Evolutionary conservation across 768 basidiomycete genomes (phyloP), one percentile per base, ranked within the genome.

Genomic region (Mycena venus): DNA sequence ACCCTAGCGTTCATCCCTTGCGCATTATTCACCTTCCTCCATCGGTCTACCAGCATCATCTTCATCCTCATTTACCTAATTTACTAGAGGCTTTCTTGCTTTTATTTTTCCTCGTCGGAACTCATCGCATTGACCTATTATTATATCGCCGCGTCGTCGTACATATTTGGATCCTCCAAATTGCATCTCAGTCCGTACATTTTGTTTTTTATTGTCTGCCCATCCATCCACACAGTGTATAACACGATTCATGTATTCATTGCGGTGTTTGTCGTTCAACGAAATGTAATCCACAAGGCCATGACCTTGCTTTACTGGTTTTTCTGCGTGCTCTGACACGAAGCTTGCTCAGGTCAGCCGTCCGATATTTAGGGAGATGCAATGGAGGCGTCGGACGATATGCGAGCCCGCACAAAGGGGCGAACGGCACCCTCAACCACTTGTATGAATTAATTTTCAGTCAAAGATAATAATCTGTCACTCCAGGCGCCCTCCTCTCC

Each of bases 111-210:
- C 27, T 25, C 34, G 12, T 38, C 23, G 23, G 31, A 25, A 36
- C 38, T 23, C 53, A 21, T 19, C 6, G 29, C 61, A 63, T 49
- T 29, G 61, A 72, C 61, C 34, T 58, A 56, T 62, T 65, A 47
- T 66, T 55, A 72, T 64, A 12, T n/a, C n/a, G 34, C 40, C 40
- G 8, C 51, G 38, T 31, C 9, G 32, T 40, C 68, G 17, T 32
- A 29, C 63, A 19, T 72, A 19, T 72, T 65, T 59, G 70, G 71
- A 66, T 66, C 56, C 32, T 65, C 71, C n/a, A n/a, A n/a, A n/a
- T 55, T 67, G 71, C 71, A 72, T n/a, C n/a, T 72, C 32, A 25
- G 21, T 59, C 17, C 62, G 63, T 72, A 58, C 47, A 66, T 51
- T 55, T 59, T 53, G 32, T 72, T 72, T 38, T 61, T 36, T 5